phyloP scores from a whole-genome alignment of 2,329 filamentous ascomycete species.

The Cladorrhinum sp. region DNA sequence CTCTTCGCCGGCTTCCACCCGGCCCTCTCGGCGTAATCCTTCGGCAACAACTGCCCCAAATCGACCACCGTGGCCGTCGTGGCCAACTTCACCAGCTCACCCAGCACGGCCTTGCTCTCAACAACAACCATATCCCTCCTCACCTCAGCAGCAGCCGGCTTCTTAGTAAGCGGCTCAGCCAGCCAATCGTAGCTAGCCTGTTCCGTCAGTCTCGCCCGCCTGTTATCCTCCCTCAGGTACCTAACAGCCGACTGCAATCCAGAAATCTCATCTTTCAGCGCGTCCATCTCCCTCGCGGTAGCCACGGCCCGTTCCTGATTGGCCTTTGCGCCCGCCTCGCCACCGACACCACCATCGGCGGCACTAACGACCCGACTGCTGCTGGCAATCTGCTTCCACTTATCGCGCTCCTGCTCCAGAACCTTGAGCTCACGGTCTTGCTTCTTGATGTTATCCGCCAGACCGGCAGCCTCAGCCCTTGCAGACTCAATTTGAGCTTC shows the following conservation, averaged over 20 bases:
- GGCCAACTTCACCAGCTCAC: conserved; percentile 62
- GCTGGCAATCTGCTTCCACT: conserved; percentile 68
- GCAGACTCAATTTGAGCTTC: conserved; percentile 57
- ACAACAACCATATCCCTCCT: conserved; percentile 51
- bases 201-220: conserved; percentile 57
- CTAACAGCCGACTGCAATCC: conserved; percentile 63
- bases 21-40: conserved; percentile 51
- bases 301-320: conserved; percentile 66
- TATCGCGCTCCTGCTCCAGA: conserved; percentile 64
- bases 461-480: conserved; percentile 47
- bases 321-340: conserved; percentile 48
- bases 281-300: conserved; percentile 70
- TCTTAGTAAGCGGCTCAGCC: conserved; percentile 55
- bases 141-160: conserved; percentile 43
- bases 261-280: conserved; percentile 65
- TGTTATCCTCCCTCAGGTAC: conserved; percentile 66
- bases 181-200: conserved; percentile 60
- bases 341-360: conserved; percentile 36
- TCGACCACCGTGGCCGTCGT: conserved; percentile 57
- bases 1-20: conserved; percentile 64
- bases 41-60: conserved; percentile 45
- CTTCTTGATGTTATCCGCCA: conserved; percentile 63
- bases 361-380: conserved; percentile 53
- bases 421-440: conserved; percentile 64
- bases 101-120: conserved; percentile 63